Conservation (phyloP, 495 filamentous ascomycete genomes). For the Barbatosphaeria neglecta region DNA sequence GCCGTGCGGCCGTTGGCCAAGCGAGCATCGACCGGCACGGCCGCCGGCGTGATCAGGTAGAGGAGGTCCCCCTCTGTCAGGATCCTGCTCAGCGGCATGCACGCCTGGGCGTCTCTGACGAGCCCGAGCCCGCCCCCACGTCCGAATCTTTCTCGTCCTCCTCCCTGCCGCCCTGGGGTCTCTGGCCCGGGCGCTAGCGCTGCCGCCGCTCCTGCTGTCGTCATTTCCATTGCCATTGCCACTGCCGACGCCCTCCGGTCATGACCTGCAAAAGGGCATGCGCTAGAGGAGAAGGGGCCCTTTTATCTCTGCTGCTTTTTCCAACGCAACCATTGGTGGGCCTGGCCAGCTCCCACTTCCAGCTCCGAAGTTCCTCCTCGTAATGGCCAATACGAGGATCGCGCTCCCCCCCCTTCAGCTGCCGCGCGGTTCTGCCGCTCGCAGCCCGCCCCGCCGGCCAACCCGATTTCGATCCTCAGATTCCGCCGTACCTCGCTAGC, state of each 20-base stretch:
- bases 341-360: not conserved
- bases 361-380: too few species aligned
- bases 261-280: not conserved
- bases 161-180: not conserved
- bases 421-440: not conserved
- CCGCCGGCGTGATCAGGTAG: slow-evolving; percentile 48
- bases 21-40: slow-evolving; percentile 31
- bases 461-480: too few species aligned
- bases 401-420: too few species aligned
- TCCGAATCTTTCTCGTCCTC: too few species aligned
- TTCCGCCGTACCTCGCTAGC: too few species aligned
- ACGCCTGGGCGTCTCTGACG: slow-evolving; percentile 13
- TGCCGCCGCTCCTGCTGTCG: not conserved
- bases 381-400: too few species aligned
- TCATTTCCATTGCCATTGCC: too few species aligned
- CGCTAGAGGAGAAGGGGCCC: not conserved
- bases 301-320: too few species aligned
- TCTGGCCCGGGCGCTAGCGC: not conserved
- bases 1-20: slow-evolving; percentile 3
- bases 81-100: slow-evolving; percentile 20
- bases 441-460: too few species aligned
- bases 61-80: slow-evolving; percentile 36
- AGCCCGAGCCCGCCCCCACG: too few species aligned
- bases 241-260: not conserved
- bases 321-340: not conserved